Base-by-base conservation (phyloP, 2,329 filamentous ascomycete species). In the Aspergillus terreus region DNA sequence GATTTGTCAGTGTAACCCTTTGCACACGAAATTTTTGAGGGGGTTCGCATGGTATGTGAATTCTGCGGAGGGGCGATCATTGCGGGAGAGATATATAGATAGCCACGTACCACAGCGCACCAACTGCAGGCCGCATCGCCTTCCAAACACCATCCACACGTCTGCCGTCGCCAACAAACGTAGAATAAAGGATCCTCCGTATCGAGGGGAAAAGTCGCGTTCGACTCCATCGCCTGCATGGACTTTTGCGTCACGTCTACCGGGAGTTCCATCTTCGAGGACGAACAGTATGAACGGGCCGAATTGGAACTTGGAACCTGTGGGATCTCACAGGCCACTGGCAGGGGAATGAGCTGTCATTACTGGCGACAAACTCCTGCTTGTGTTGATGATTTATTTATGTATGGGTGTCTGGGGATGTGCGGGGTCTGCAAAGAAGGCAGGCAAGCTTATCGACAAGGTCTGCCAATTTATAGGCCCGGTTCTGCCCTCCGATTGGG, bases 81-180 rank as follows among this genome's bases (percentile, higher is more conserved):
- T 27, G 21, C 30, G 17, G 23, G 42, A 33, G 30, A 42, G n/a
- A 47, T 44, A 3, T 35, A 30, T 44, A 42, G 17, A 6, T 42
- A 36, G 19, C 27, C 6, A 61, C 58, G 55, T 71, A 72, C 70
- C 51, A 64, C 64, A 17, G 69, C 58, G 47, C 70, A 73, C 70
- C 70, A 72, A 44, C 68, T 72, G 58, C 70, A 73, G 6, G 59
- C 53, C 6, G 59, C 55, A 49, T 64, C 62, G 2, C 65, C 63
- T n/a, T 60, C 51, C 44, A 72, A 50, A 52, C 70, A 73, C 21
- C 55, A 52, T 10, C 59, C 57, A 53, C 70, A 73, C 1, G 67
- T 66, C 50, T 73, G 70, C 33, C 65, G 57, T 4, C 65, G 57
- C 70, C 70, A 72, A 53, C 70, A 72, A 32, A 64, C 36, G 44